Evolutionary conservation across 345 rosid genomes (phyloP).

Genomic region (Cardamine chenopodiifolia): DNA sequence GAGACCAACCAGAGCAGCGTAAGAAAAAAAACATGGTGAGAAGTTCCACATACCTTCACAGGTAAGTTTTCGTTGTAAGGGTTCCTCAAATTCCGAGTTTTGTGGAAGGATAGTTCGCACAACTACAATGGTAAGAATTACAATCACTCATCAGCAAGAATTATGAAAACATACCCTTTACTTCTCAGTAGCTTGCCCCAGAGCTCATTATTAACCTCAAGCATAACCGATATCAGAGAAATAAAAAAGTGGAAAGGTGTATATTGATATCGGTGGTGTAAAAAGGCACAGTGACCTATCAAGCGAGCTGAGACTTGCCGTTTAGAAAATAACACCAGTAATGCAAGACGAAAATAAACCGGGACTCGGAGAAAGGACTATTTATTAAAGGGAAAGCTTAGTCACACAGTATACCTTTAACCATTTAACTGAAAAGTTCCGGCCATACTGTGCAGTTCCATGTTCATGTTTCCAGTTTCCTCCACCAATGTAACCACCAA

Average conservation of each 20-base stretch:
- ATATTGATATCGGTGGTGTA: slow-evolving; percentile 4
- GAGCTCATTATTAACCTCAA: slow-evolving; percentile 19
- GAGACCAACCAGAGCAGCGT: slow-evolving; percentile 13
- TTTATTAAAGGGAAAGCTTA: slow-evolving; percentile 12
- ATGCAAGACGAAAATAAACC: slow-evolving; percentile 12
- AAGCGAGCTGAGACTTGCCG: background rate
- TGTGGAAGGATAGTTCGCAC: slow-evolving; percentile 93
- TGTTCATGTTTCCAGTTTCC: slow-evolving; percentile 99
- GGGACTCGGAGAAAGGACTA: background rate
- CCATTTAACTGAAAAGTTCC: slow-evolving; percentile 99
- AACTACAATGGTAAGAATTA: slow-evolving; percentile 59
- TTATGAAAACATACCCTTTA: background rate
- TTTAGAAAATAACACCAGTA: slow-evolving; percentile 13
- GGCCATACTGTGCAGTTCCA: slow-evolving; percentile 97
- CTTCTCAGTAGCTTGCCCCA: background rate
- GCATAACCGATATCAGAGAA: slow-evolving; percentile 5
- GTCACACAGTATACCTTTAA: slow-evolving; percentile 62
- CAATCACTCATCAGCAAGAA: slow-evolving; percentile 33
- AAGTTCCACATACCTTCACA: slow-evolving; percentile 71
- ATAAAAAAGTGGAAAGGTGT: slow-evolving; percentile 1
- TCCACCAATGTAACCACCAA: slow-evolving; percentile 84
- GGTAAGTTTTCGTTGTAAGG: slow-evolving; percentile 98
- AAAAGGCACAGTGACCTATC: slow-evolving; percentile 14
- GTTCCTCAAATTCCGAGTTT: slow-evolving; percentile 89
- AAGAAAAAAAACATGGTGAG: slow-evolving; percentile 6